Evolutionary conservation across 176 grass and related monocot species (phyloP).

Genomic region (Microstegium vimineum): DNA sequence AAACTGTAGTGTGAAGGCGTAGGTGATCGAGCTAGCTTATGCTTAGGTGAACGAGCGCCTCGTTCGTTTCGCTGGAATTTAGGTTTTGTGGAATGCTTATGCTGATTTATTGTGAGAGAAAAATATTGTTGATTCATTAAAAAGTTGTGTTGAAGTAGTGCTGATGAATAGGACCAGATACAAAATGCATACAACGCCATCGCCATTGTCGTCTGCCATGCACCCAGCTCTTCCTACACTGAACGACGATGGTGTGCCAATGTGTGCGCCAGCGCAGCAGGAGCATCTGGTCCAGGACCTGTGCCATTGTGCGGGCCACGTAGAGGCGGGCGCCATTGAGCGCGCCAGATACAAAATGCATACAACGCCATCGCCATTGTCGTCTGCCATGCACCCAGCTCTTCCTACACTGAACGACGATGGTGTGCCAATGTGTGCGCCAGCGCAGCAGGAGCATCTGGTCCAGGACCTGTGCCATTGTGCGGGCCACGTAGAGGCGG

Average conservation of each 20-base stretch:
- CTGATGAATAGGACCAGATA: no score
- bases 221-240: no score
- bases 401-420: no score
- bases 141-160: no score
- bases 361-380: neutral
- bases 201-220: neutral
- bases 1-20: neutral
- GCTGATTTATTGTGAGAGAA: no score
- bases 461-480: constrained; percentile 16
- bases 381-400: neutral
- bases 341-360: no score
- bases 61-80: no score
- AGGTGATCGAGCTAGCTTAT: neutral
- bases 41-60: no score
- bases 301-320: constrained; percentile 26
- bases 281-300: constrained; percentile 8
- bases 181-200: neutral
- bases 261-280: neutral
- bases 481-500: constrained; percentile 25
- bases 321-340: constrained; percentile 23
- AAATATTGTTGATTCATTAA: no score
- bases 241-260: neutral
- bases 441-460: neutral
- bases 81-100: no score
- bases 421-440: neutral